Conservation (phyloP, 805 yeast species). For the Blastobotrys muscicola region DNA sequence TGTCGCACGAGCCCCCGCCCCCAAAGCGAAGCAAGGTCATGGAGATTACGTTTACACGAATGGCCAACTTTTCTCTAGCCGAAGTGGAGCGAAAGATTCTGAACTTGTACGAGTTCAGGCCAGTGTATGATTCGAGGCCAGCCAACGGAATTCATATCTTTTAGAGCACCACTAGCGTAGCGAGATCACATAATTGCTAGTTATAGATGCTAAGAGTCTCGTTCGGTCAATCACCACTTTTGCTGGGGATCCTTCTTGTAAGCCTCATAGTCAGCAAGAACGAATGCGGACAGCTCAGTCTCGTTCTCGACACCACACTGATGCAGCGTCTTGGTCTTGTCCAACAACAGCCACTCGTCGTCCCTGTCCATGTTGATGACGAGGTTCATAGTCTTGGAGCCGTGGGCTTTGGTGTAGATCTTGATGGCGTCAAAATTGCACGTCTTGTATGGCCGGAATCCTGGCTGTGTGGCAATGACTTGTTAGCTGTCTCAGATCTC, state of each 20-base stretch:
- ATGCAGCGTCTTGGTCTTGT: conserved; percentile 34
- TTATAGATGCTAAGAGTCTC: no score
- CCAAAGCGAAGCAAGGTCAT: no score
- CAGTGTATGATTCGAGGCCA: no score
- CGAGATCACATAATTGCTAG: no score
- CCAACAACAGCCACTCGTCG: conserved; percentile 58
- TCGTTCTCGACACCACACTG: conserved; percentile 54
- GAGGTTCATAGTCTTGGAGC: conserved; percentile 84
- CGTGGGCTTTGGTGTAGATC: conserved; percentile 90
- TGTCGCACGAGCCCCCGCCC: no score
- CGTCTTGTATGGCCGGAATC: conserved; percentile 58
- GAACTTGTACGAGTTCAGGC: no score
- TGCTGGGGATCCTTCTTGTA: conserved; percentile 81
- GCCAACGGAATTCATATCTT: no score
- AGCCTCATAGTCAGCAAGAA: conserved; percentile 50
- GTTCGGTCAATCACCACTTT: no score
- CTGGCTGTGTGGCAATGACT: conserved; percentile 36
- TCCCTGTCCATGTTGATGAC: conserved; percentile 84
- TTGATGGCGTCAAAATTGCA: conserved; percentile 60
- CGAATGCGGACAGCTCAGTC: conserved; percentile 83
- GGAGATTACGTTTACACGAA: no score
- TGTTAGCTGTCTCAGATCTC: neutral
- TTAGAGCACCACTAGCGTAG: no score
- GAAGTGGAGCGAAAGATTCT: no score
- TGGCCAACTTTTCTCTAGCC: no score